Evolutionary conservation across 2,329 filamentous ascomycete genomes (phyloP), one percentile per base, ranked within the genome.

Genomic region (Pochonia chlamydosporia): DNA sequence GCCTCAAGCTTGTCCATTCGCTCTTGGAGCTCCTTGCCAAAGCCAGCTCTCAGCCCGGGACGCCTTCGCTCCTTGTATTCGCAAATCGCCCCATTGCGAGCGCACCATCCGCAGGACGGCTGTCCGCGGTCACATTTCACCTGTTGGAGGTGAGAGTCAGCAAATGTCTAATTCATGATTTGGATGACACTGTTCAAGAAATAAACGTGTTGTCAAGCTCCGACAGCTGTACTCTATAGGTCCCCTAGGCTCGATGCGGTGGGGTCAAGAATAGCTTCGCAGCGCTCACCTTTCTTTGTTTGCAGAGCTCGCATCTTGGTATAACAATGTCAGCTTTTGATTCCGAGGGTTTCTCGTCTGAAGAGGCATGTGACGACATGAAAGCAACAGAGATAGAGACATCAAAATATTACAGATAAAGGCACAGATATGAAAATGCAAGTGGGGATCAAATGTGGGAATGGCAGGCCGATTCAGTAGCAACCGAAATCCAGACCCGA

Each of bases 91-190:
- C 74, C 74, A 63, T 85, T 85, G 49, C 80, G 78, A 53, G 68
- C 79, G 56, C 82, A 85, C 82, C 82, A 85, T 43, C 82, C 81
- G 57, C 82, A 85, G 5, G 81, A 79, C 2, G 87, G 87, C 57
- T 89, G 84, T 5, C 82, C 83, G 30, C 87, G 79, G 65, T 91
- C 86, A 65, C 85, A 87, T 75, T 86, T 86, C 24, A 85, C 82
- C 81, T 83, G 44, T 36, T 10, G 13, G 18, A 11, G 14, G 25
- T 2, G 4, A 28, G 9, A 21, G 49, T 59, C 46, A 41, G 20
- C 18, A 41, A 4, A 16, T n/a, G 8, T 8, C 8, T 36, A 31
- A 9, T 31, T 14, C n/a, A n/a, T n/a, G n/a, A 31, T 31, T 9
- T 31, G 28, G 28, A 31, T 31, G 28, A 14, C 8, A 31, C 8